Conservation (phyloP, 495 filamentous ascomycete species). For the Barbatosphaeria neglecta region DNA sequence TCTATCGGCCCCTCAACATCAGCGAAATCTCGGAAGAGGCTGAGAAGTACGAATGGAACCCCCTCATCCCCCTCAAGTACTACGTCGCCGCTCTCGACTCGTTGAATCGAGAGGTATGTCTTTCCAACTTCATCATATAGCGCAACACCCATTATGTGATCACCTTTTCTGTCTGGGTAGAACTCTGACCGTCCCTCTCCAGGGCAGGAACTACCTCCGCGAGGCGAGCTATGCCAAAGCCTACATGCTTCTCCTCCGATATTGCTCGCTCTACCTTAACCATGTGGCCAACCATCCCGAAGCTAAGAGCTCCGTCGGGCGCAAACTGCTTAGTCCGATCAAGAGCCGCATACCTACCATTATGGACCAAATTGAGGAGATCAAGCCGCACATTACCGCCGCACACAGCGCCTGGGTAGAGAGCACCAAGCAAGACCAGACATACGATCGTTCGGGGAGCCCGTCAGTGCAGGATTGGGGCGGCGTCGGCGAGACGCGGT, state of each 20-base stretch:
- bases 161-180: not conserved
- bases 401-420: constrained; percentile 23
- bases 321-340: constrained; percentile 9
- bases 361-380: constrained; percentile 44
- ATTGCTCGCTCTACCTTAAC: constrained; percentile 57
- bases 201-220: constrained; percentile 57
- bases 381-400: constrained; percentile 30
- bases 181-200: constrained; percentile 1
- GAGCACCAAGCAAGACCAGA: constrained; percentile 7
- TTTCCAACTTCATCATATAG: not conserved
- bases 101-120: constrained; percentile 62
- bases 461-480: not conserved
- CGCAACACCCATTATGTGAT: too few species aligned
- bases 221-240: constrained; percentile 81
- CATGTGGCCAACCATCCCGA: constrained; percentile 51
- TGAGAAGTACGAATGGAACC: constrained; percentile 67
- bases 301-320: constrained; percentile 42
- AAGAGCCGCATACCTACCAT: constrained; percentile 14
- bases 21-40: constrained; percentile 62
- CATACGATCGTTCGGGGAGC: constrained; percentile 2
- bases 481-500: not conserved
- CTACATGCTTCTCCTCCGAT: constrained; percentile 76
- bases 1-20: constrained; percentile 51
- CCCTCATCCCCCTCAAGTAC: constrained; percentile 55
- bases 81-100: constrained; percentile 76